Percentiles rank a stretch among this genome's conserved stretches.
These are phyloP conservation scores for Phytopythium boreale DNA, from an alignment of 352 stramenopile genomes.

Conservation along the genomic window DNA sequence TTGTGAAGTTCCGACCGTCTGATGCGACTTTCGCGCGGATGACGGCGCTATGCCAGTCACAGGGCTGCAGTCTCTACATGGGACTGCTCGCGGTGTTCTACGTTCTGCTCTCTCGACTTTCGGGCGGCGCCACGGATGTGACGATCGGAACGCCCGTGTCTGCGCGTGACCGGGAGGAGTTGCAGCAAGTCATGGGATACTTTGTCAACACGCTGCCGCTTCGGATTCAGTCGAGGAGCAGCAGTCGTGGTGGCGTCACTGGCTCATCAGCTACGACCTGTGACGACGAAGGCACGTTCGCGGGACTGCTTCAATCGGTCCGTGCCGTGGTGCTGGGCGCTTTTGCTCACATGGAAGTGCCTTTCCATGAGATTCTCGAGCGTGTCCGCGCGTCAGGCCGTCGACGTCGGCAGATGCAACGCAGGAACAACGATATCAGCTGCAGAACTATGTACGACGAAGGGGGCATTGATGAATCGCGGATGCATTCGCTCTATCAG, in stretches of 20 bases:
- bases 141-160: conserved; percentile 42
- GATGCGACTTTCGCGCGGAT: conserved; percentile 25
- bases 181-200: conserved; percentile 43
- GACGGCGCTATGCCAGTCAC: conserved; percentile 24
- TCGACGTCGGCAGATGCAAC: not conserved
- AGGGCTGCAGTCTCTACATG: conserved; percentile 46
- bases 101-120: conserved; percentile 36
- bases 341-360: conserved; percentile 49
- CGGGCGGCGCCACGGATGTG: conserved; percentile 31
- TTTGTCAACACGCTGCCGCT: conserved; percentile 61
- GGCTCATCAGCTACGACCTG: not conserved
- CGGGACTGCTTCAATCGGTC: conserved; percentile 28
- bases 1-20: conserved; percentile 35
- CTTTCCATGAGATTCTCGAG: conserved; percentile 50
- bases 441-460: conserved; percentile 13
- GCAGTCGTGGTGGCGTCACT: not conserved
- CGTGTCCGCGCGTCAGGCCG: conserved; percentile 24
- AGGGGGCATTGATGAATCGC: not conserved
- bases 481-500: conserved; percentile 24
- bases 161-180: conserved; percentile 21
- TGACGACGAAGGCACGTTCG: conserved; percentile 14
- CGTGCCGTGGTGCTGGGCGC: conserved; percentile 37
- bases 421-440: not conserved
- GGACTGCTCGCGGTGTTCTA: conserved; percentile 45
- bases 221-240: conserved; percentile 20